Base-by-base conservation (phyloP, 2,329 filamentous ascomycete genomes). In the Coniochaeta prunicola region DNA sequence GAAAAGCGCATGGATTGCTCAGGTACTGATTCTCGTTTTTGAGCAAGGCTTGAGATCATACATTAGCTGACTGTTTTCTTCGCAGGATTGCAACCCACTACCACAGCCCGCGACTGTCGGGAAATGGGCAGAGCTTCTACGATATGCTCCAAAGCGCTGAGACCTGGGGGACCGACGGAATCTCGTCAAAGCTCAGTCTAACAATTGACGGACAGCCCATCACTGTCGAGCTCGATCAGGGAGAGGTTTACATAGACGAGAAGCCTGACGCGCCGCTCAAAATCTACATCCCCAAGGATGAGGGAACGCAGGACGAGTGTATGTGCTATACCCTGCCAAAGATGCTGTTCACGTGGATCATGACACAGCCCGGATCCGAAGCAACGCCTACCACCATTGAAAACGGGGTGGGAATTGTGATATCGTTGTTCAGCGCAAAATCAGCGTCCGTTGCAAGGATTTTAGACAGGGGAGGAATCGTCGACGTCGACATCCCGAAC, bases 301-400 rank as follows among this genome's bases (percentile, higher is more conserved):
- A 62, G 13, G 60, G 65, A 10, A 53, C 60, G 0, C 73, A 71
- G 53, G 62, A 67, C 5, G 62, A 67, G 6, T 69, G 65, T 56
- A 74, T 71, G 60, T 62, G 59, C 12, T 64, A 62, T 0, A 31
- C 56, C 0, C 68, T 76, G 1, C 65, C 71, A 0, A 57, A 62
- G 6, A 65, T 59, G 1, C 62, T 77, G 2, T 62, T 69, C 0
- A 59, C 66, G 10, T 75, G 72, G 71, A 65, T 76, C 45, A 74
- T 76, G 71, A 67, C 61, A 15, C 63, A 71, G 19, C 62, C 63
- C 17, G 31, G 10, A 8, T 63, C 64, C 4, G 59, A 63, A 31
- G 59, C 38, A 8, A 13, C 31, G 13, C 31, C 31, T 7, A 19
- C 38, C 38, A 40, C 10, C 21, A 12, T 15, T 12, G 9, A 38